Evolutionary conservation across 257 asterid genomes (phyloP).

Genomic region (Nicotiana tabacum): DNA sequence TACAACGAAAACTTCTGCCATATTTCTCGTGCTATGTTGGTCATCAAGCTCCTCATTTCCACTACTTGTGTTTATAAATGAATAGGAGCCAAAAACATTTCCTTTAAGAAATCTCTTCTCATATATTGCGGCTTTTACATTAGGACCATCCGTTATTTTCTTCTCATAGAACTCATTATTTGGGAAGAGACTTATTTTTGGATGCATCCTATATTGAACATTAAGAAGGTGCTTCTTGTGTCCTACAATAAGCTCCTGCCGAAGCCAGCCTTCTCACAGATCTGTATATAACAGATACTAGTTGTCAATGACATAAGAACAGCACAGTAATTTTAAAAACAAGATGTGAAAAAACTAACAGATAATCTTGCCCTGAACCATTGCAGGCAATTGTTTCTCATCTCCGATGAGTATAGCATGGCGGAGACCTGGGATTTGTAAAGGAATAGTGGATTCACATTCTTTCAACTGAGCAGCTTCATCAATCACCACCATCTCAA

Average conservation of each 20-base stretch:
- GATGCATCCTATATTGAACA: conserved; percentile 63
- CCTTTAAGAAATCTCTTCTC: conserved; percentile 34
- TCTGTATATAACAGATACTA: not conserved
- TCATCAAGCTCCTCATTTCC: conserved; percentile 44
- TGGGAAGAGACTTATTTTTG: conserved; percentile 49
- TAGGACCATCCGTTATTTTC: conserved; percentile 33
- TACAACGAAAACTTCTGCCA: conserved; percentile 39
- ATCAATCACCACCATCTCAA: conserved; percentile 40
- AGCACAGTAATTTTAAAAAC: not conserved
- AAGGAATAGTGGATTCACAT: conserved; percentile 50
- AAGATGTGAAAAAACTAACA: not conserved
- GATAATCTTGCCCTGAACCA: conserved; percentile 50
- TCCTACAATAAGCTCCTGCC: conserved; percentile 55
- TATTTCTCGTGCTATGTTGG: conserved; percentile 37
- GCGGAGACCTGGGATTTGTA: conserved; percentile 42
- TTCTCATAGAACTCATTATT: conserved; percentile 34
- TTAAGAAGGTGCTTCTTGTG: conserved; percentile 42
- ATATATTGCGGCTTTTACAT: conserved; percentile 22
- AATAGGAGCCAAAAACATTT: conserved; percentile 30
- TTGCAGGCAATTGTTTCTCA: conserved; percentile 57
- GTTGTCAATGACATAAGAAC: not conserved
- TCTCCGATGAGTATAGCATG: conserved; percentile 60
- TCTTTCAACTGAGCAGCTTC: conserved; percentile 68
- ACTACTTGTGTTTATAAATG: conserved; percentile 44
- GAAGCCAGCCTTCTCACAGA: conserved; percentile 8